A percentile compares a stretch with the other conserved stretches of the same genome.
phyloP scores from a whole-genome alignment of 2,329 filamentous ascomycete genomes.

The Septoria linicola region DNA sequence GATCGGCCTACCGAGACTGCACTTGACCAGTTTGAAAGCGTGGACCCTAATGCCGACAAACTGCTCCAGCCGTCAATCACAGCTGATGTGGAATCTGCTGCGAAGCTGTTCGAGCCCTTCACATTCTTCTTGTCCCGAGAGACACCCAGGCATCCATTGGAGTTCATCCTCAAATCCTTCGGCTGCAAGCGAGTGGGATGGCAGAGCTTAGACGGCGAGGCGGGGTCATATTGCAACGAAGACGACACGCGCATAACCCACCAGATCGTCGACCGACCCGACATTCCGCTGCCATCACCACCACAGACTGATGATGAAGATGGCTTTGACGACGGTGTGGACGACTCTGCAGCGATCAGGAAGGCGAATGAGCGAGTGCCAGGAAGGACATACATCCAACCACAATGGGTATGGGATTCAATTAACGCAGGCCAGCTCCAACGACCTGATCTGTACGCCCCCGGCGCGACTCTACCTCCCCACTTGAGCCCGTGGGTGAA shows the following conservation, averaged over 20 bases:
- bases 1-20: constrained; percentile 38
- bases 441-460: constrained; percentile 81
- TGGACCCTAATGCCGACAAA: constrained; percentile 78
- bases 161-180: constrained; percentile 90
- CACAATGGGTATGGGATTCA: constrained; percentile 98
- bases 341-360: constrained; percentile 52
- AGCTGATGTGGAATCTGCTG: constrained; percentile 61
- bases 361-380: constrained; percentile 68
- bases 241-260: constrained; percentile 87
- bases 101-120: constrained; percentile 79
- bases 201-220: constrained; percentile 82
- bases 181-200: constrained; percentile 95
- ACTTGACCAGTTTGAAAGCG: constrained; percentile 89
- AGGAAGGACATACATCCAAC: constrained; percentile 90
- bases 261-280: constrained; percentile 89
- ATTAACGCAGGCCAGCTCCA: constrained; percentile 89
- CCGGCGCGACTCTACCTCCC: constrained; percentile 84
- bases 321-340: constrained; percentile 55
- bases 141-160: constrained; percentile 82
- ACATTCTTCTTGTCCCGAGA: constrained; percentile 94
- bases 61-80: constrained; percentile 71
- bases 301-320: constrained; percentile 43
- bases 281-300: constrained; percentile 54
- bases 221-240: constrained; percentile 86
- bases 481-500: constrained; percentile 97